Evolutionary conservation across 495 filamentous ascomycete species (phyloP), one percentile per base, ranked within the genome.

Genomic region (Hypomontagnella submonticulosa): DNA sequence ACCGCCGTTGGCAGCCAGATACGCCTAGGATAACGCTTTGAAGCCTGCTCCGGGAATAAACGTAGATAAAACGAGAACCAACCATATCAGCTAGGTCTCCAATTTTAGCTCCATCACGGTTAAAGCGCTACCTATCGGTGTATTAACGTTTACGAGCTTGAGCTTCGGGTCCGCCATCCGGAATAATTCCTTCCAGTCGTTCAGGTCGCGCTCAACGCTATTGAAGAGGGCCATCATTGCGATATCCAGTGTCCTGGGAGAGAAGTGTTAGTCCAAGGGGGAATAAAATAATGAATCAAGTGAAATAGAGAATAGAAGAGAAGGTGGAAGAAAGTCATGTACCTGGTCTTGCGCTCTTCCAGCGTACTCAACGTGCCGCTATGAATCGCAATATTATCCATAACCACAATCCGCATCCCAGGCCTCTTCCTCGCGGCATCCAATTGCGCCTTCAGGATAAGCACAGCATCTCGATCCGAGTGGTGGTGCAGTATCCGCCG

Each of bases 401-500:
- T 73, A 11, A 81, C 69, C 36, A 81, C 57, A n/a, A 80, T 52
- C 57, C 72, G 66, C 1, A 76, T 64, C 1, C 69, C 68, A 0
- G 63, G 49, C 46, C 72, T 78, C 27, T 36, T 61, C 41, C 50
- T 53, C 43, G 79, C 44, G 0, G 75, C 75, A 6, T 73, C 69
- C 4, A 77, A 71, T 59, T 81, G 57, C n/a, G 71, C 68, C 54
- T 64, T 63, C 51, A 83, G 59, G 27, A 81, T 77, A 23, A 73
- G 70, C 16, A 76, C 56, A 9, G 70, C 68, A 43, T 79, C 76
- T 32, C 74, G 71, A 55, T 80, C 77, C 11, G 73, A 72, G 75
- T 79, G 75, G 52, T 79, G 71, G 48, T 79, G 79, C 53, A 81
- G 37, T 11, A 75, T 69, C 50, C 68, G 74, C 9, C 78, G 70